Conservation (phyloP, 2,329 filamentous ascomycete species). For the Taxawa tesnikishii region DNA sequence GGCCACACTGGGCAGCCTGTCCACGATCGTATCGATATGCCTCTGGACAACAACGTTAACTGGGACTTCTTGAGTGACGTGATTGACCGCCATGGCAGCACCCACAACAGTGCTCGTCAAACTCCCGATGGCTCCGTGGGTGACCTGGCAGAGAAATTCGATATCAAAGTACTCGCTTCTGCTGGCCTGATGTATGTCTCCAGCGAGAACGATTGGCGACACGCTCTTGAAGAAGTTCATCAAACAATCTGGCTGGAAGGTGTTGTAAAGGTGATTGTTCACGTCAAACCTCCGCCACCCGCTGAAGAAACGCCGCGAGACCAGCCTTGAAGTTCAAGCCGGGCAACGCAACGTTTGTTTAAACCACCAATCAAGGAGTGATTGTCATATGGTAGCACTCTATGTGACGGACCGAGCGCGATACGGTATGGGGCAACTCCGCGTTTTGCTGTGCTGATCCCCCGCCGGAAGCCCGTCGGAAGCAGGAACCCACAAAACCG, state of each 20-base stretch:
- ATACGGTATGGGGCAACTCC: no score
- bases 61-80: conserved; percentile 4
- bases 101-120: no score
- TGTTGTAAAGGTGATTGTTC: conserved; percentile 5
- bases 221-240: conserved; percentile 3
- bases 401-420: no score
- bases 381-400: no score
- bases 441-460: background rate
- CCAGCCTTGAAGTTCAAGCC: no score
- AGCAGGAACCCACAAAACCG: background rate
- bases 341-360: no score
- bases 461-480: background rate
- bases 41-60: conserved; percentile 1
- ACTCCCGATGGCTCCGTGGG: no score
- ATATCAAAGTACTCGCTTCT: conserved; percentile 6
- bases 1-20: conserved; percentile 1
- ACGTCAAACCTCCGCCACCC: no score
- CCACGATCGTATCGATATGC: conserved; percentile 4
- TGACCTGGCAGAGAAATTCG: no score
- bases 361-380: background rate
- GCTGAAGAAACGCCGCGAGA: no score
- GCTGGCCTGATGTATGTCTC: conserved; percentile 5
- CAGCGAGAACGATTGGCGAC: conserved; percentile 4
- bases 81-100: conserved; percentile 1
- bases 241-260: conserved; percentile 6